Evolutionary conservation across 2,329 filamentous ascomycete genomes (phyloP), one percentile per base, ranked within the genome.

Genomic region (Neofusicoccum umdonicola): DNA sequence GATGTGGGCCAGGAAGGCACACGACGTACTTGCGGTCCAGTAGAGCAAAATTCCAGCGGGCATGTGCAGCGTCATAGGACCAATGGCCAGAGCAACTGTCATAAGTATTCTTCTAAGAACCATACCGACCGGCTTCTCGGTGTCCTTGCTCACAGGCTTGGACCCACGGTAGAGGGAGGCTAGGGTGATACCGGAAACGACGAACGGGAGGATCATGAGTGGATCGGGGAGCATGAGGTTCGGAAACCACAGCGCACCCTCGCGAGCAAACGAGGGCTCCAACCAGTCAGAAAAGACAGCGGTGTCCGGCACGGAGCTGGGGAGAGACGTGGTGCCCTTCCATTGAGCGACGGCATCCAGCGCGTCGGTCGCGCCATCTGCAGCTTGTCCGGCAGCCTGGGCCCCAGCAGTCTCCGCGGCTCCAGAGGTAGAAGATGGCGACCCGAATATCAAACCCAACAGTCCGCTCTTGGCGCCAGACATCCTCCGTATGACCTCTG

Each of bases 231-330:
- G 70, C 4, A 85, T 75, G 13, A 89, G 79, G 70, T 88, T 80
- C 1, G 82, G 79, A 64, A 88, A 87, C 86, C 86, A 89, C 1
- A 87, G 76, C 3, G 82, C 79, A n/a, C 86, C 86, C 74, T 87
- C 86, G 7, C 72, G 79, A 4, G 81, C 79, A 15, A 89, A 74
- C 4, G 81, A 79, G 3, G 81, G 80, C 67, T 87, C 83, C 37
- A 82, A 73, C 70, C 73, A 76, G 6, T 41, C 15, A 8, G 34
- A 44, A 2, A 56, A 2, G n/a, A 19, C 15, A 13, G 13, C 34
- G 11, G 19, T 39, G 22, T 65, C 54, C 4, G 63, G 35, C 15
- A 60, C 52, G 9, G 45, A 9, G 11, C 27, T 37, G 5, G 42
- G 19, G 9, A 61, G 47, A 35, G 48, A 22, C 1, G 62, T 47